Base-by-base conservation (phyloP, 2,329 filamentous ascomycete genomes). In the Microcyclospora tardicrescens region DNA sequence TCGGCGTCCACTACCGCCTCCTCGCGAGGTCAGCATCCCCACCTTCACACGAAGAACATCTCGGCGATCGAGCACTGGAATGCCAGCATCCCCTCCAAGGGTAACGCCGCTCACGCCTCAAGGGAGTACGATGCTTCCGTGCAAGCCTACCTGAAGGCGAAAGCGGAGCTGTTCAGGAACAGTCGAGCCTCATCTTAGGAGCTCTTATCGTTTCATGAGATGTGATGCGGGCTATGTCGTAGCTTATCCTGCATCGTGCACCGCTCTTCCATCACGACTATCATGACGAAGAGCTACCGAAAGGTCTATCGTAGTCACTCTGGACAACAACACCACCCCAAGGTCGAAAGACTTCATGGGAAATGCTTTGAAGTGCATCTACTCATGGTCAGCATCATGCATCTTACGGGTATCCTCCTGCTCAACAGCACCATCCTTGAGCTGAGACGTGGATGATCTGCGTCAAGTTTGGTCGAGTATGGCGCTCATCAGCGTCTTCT, bases 71-170 rank as follows among this genome's bases (percentile, higher is more conserved):
- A 53, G n/a, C 39, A 41, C 24, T 57, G 54, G 54, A 54, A 38
- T 40, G 28, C 47, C 43, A 15, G 33, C 32, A 39, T 57, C 2
- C 48, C 52, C 5, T 28, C 41, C 16, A 51, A 50, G 38, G 33
- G 45, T 12, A 43, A 32, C 6, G 12, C 12, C 14, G 12, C 30
- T 5, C 4, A n/a, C 12, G 12, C 30, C 30, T n/a, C 12, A 10
- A 32, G 14, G 16, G 35, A 41, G 12, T 27, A 35, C 11, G 51
- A 55, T 37, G 46, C 54, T 6, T 48, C 50, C 30, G 45, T 59
- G 1, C 51, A 59, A 37, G 57, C 56, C 3, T 60, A 60, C 34
- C 42, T 59, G n/a, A 48, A 54, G 40, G 54, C 55, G 14, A 59
- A 60, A 46, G 44, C 58, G 51, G 52, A 53, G 6, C 47, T 60